Base-by-base conservation (phyloP, 768 basidiomycete species). In the Rhodotorula kratochvilovae region DNA sequence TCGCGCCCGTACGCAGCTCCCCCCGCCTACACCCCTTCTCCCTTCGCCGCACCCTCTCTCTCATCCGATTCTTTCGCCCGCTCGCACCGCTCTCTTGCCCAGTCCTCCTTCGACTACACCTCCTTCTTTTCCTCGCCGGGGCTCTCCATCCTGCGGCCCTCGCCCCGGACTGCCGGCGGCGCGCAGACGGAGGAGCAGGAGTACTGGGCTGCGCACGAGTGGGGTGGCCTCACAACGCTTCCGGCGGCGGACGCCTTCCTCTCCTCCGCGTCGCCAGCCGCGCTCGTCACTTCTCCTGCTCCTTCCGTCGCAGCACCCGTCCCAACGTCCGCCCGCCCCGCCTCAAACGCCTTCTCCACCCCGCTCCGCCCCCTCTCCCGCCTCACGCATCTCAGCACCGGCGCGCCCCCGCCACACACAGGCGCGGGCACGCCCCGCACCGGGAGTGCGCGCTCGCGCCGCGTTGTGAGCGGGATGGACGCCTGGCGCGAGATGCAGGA, bases 401-500 rank as follows among this genome's bases (percentile, higher is more conserved):
- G 39, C 35, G 7, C 48, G 25, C 12, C n/a, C 12, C 11, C 33
- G 31, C 36, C 33, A 8, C n/a, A 15, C 35, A 15, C 35, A 25
- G 11, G 2, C 7, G 3, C 25, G 5, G 29, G 4, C 12, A 36
- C 59, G 33, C 61, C 50, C 1, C 43, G n/a, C 43, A 54, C 16
- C 39, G 39, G 39, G 25, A 29, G n/a, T 13, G 51, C 29, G 13
- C 51, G 51, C n/a, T 53, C 51, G n/a, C 51, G 51, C 13, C 51
- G 51, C 13, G 51, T n/a, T n/a, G 27, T 53, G n/a, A 53, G 51
- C 15, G 70, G 65, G 7, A 61, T 75, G 13, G 74, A 75, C 39
- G 74, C 74, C 11, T 75, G 74, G 74, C 55, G 54, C 36, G 70
- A 72, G 66, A 75, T 75, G 74, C 74, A 75, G 57, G 74, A 71